Conservation (phyloP, 345 rosid genomes). For the Eucalyptus victrix region DNA sequence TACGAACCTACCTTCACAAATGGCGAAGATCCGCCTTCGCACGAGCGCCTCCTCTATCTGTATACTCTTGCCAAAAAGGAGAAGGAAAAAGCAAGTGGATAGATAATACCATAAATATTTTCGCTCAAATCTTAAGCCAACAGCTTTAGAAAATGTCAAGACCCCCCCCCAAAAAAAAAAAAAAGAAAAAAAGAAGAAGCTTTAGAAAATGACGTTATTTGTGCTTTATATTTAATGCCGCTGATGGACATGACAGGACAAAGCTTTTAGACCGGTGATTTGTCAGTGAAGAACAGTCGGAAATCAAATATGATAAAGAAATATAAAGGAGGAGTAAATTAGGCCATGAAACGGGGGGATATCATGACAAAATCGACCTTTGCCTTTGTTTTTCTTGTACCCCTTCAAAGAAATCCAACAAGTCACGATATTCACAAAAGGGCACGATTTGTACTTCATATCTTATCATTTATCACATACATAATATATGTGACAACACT, state of each 20-base stretch:
- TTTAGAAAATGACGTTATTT: neutral
- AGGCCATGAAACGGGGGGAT: neutral
- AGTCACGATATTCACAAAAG: neutral
- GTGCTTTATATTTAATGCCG: neutral
- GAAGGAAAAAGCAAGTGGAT: neutral
- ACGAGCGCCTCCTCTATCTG: neutral
- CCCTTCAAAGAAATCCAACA: neutral
- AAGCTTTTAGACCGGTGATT: neutral
- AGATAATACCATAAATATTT: neutral
- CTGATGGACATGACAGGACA: neutral
- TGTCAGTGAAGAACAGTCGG: neutral
- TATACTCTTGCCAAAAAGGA: neutral
- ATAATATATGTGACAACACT: neutral
- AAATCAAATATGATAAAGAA: neutral
- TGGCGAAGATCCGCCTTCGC: neutral
- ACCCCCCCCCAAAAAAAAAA: neutral
- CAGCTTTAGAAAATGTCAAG: neutral
- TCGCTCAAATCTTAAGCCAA: neutral
- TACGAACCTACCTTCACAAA: neutral
- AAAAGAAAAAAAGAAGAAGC: neutral
- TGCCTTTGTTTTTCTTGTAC: neutral
- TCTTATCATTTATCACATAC: neutral
- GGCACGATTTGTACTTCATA: neutral
- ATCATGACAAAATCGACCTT: neutral
- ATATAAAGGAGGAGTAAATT: neutral